Percentiles rank a stretch among this genome's conserved stretches.
These are phyloP conservation scores for Penicillium roqueforti DNA, from an alignment of 495 filamentous ascomycete genomes.

Conservation along the genomic window DNA sequence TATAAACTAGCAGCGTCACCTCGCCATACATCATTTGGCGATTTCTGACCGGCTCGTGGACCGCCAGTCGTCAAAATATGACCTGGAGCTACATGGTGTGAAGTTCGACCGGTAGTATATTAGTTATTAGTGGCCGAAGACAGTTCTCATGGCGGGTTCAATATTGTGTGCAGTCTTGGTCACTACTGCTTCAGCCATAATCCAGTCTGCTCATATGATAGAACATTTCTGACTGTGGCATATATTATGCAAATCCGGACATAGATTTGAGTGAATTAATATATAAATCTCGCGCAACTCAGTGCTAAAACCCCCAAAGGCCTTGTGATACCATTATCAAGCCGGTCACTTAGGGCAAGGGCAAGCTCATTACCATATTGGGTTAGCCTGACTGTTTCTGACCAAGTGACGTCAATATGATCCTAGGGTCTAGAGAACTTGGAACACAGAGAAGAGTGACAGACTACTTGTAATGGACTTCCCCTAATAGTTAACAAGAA, in stretches of 20 bases:
- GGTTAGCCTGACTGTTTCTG: conserved; percentile 13
- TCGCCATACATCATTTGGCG: conserved; percentile 40
- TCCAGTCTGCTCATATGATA: conserved; percentile 31
- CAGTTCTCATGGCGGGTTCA: conserved; percentile 48
- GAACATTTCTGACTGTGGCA: no score
- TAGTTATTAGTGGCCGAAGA: conserved; percentile 38
- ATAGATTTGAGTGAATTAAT: neutral
- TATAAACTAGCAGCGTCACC: conserved; percentile 48
- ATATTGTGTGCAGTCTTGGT: conserved; percentile 76
- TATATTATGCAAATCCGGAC: neutral
- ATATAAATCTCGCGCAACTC: neutral
- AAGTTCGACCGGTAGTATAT: conserved; percentile 54
- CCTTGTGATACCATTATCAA: neutral
- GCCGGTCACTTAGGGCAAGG: conserved; percentile 8
- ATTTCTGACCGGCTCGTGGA: conserved; percentile 60
- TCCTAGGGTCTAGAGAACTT: conserved; percentile 13
- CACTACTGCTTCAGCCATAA: conserved; percentile 69
- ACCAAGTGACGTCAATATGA: conserved; percentile 40
- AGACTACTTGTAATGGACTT: neutral
- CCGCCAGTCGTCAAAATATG: conserved; percentile 50
- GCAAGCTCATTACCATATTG: conserved; percentile 19
- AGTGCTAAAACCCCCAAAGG: neutral
- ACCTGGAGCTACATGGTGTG: conserved; percentile 79
- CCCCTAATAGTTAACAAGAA: neutral
- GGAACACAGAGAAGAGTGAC: conserved; percentile 4